phyloP scores from a whole-genome alignment of 1,139 yeast species.

The Ashbya aceris region DNA sequence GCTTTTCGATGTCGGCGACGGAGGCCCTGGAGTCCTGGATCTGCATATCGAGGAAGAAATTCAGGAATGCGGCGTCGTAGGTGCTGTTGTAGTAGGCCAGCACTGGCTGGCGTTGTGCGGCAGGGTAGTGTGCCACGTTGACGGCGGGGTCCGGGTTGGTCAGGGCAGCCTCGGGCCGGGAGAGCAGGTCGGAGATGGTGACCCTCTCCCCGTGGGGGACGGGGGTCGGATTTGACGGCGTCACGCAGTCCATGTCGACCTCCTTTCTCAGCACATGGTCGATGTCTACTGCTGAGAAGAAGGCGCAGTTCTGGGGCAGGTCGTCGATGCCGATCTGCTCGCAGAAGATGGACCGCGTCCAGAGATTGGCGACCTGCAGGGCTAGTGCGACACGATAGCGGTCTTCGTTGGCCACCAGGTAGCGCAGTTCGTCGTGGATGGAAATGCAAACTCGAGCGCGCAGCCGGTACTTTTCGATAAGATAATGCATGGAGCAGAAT shows the following conservation, averaged over 20 bases:
- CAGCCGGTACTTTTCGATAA: conserved; percentile 54
- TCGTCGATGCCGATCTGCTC: conserved; percentile 85
- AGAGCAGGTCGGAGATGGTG: conserved; percentile 47
- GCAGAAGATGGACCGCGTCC: conserved; percentile 96
- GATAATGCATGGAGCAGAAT: conserved; percentile 80
- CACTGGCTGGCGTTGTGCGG: conserved; percentile 21
- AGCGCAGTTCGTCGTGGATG: conserved; percentile 92
- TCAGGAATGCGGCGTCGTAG: conserved; percentile 19
- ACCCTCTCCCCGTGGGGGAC: conserved; percentile 75
- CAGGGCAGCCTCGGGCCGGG: conserved; percentile 25
- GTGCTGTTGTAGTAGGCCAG: conserved; percentile 22
- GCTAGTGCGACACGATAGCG: conserved; percentile 69
- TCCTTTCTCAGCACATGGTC: conserved; percentile 85
- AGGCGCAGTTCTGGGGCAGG: conserved; percentile 91
- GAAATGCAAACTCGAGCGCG: conserved; percentile 77
- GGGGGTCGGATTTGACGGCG: conserved; percentile 72
- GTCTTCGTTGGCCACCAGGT: conserved; percentile 64
- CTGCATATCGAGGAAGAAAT: conserved; percentile 25
- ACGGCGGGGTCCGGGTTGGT: conserved; percentile 14
- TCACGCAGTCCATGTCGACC: conserved; percentile 76
- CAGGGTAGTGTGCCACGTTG: conserved; percentile 15
- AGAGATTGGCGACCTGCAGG: conserved; percentile 77
- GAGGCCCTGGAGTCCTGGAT: conserved; percentile 20
- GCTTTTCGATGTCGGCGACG: conserved; percentile 18
- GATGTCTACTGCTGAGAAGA: conserved; percentile 87